Percentiles rank a stretch among this genome's conserved stretches.
These are phyloP conservation scores for Meira nashicola DNA, from an alignment of 1,284 basidiomycete species.

Conservation along the genomic window DNA sequence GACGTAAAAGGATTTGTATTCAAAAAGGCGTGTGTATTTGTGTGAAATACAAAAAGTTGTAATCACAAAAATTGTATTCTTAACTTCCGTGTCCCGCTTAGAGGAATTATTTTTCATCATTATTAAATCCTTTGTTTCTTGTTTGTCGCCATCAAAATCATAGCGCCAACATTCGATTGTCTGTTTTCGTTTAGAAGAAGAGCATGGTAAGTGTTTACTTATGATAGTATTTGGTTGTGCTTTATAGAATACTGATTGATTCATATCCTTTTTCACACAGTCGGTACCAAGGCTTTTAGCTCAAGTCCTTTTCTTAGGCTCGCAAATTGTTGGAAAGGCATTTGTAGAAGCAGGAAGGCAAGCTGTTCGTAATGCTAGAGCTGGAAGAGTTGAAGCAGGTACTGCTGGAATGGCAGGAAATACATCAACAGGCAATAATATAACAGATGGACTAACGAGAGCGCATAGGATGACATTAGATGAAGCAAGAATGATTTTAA, in stretches of 20 bases:
- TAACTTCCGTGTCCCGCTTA: too few relatives aligned
- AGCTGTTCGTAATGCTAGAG: conserved; percentile 81
- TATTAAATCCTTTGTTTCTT: too few relatives aligned
- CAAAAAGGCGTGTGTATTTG: too few relatives aligned
- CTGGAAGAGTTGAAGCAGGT: conserved; percentile 68
- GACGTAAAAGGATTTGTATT: too few relatives aligned
- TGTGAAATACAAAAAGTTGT: too few relatives aligned
- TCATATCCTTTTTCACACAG: conserved; percentile 14
- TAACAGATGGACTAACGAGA: conserved; percentile 56
- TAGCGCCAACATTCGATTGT: too few relatives aligned
- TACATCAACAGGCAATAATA: conserved; percentile 42
- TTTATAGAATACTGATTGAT: neutral
- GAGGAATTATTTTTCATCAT: too few relatives aligned
- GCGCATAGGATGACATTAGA: conserved; percentile 90
- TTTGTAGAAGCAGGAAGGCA: conserved; percentile 84
- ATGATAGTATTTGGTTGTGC: too few relatives aligned
- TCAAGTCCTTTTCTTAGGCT: conserved; percentile 75
- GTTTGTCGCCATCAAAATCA: too few relatives aligned
- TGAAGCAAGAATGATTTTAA: conserved; percentile 89
- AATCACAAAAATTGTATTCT: too few relatives aligned
- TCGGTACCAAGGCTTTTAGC: conserved; percentile 62
- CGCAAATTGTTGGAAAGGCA: conserved; percentile 83
- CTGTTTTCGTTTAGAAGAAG: too few relatives aligned
- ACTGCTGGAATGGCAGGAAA: conserved; percentile 58
- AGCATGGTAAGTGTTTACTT: too few relatives aligned